Evolutionary conservation across 2,329 filamentous ascomycete genomes (phyloP).

Genomic region (Cladophialophora yegresii): DNA sequence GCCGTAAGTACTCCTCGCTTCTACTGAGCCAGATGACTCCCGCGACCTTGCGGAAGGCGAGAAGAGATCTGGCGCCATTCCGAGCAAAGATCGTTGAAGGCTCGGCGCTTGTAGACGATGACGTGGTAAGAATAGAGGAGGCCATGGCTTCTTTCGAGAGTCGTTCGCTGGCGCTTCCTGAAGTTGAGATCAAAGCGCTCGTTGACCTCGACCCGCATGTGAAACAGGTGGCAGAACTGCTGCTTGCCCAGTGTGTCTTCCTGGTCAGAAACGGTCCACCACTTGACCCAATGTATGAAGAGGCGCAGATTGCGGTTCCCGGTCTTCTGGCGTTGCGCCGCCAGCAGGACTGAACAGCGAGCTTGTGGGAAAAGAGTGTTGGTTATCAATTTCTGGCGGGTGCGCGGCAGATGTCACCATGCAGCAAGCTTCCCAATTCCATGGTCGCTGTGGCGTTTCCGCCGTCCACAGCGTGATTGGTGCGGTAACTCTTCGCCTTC

Average conservation of each 20-base stretch:
- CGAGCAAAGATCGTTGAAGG: conserved; percentile 1
- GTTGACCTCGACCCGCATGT: not conserved
- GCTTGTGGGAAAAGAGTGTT: not conserved
- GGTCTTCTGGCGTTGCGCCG: conserved; percentile 10
- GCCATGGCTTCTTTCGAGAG: conserved; percentile 6
- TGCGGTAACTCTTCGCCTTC: not conserved
- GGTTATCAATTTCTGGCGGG: not conserved
- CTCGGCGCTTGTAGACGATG: not conserved
- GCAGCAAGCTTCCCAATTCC: not conserved
- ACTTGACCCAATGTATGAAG: conserved; percentile 17
- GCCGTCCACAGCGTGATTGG: not conserved
- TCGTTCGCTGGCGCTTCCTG: conserved; percentile 7
- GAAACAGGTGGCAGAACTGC: not conserved
- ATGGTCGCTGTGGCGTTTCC: not conserved
- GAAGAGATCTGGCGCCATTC: conserved; percentile 1
- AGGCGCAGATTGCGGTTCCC: conserved; percentile 12
- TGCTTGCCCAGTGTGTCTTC: conserved; percentile 6
- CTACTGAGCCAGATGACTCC: conserved; percentile 7
- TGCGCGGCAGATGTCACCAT: not conserved
- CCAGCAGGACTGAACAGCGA: not conserved
- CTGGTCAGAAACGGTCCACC: conserved; percentile 11
- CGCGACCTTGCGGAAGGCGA: not conserved
- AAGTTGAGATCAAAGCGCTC: not conserved
- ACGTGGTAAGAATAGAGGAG: not conserved
- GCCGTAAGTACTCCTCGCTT: conserved; percentile 7